These are phyloP conservation scores for Eimeria tenella DNA, from an alignment of 169 alveolate genomes.

Conservation along the genomic window DNA sequence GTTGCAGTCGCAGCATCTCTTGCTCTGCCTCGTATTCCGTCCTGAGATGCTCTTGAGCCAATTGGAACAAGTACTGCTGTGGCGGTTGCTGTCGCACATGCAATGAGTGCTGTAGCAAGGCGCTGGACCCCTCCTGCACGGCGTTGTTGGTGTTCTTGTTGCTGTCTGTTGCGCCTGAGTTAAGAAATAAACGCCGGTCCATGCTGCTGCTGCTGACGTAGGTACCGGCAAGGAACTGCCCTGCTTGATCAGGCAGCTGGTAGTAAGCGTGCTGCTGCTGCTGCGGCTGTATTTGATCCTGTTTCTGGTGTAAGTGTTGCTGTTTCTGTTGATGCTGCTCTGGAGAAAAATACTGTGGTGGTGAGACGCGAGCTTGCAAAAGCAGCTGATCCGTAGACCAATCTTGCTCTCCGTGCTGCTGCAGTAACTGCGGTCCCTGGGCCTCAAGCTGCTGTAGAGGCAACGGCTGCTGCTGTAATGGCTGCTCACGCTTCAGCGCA, in stretches of 20 bases:
- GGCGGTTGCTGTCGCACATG: neutral
- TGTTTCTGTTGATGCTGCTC: neutral
- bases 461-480: neutral
- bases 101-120: slow-evolving; percentile 21
- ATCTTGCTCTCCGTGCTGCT: neutral
- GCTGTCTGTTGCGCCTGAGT: neutral
- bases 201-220: neutral
- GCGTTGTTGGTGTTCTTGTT: neutral
- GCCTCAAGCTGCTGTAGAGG: neutral
- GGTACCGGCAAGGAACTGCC: neutral
- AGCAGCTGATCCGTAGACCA: neutral
- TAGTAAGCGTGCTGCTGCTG: slow-evolving; percentile 15
- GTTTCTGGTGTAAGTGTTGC: neutral
- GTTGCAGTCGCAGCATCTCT: neutral
- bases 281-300: neutral
- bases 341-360: neutral
- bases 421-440: neutral
- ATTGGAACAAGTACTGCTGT: neutral
- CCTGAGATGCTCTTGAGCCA: neutral
- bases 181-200: neutral
- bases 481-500: neutral
- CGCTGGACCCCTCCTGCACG: neutral
- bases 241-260: neutral
- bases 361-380: neutral
- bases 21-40: neutral